phyloP scores from a whole-genome alignment of 2,329 filamentous ascomycete species.

The Nothopassalora personata region DNA sequence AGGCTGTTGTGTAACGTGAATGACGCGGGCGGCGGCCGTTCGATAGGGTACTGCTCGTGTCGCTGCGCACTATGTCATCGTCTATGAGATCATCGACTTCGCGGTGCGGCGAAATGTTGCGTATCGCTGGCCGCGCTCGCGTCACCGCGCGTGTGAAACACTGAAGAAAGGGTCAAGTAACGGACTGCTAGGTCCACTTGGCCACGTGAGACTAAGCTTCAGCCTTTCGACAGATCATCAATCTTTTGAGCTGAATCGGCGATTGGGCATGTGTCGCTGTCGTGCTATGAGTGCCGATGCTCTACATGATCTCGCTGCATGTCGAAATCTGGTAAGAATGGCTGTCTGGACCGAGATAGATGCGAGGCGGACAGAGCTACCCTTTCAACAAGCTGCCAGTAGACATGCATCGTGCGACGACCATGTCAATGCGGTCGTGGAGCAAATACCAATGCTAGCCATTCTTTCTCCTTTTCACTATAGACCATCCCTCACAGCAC shows the following conservation, averaged over 20 bases:
- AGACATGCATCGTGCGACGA: neutral
- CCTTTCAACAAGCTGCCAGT: neutral
- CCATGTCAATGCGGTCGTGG: neutral
- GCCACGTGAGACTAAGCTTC: constrained; percentile 1
- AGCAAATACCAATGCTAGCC: neutral
- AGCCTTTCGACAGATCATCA: neutral
- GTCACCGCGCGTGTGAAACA: neutral
- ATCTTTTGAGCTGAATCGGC: neutral
- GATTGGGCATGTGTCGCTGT: neutral
- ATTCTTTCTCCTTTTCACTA: neutral
- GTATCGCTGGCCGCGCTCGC: neutral
- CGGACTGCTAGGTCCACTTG: neutral
- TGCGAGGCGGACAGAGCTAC: neutral
- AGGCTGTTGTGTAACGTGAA: neutral
- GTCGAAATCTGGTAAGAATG: neutral
- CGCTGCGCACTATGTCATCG: neutral
- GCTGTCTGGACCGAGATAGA: neutral
- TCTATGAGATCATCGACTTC: neutral
- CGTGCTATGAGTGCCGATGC: constrained; percentile 1
- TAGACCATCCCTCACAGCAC: neutral
- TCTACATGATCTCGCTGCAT: neutral
- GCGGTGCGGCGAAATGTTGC: neutral
- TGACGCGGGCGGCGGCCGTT: neutral
- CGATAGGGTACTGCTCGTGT: neutral
- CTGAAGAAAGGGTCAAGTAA: neutral